These are phyloP conservation scores for Fusarium nisikadoi DNA, from an alignment of 2,329 filamentous ascomycete genomes.

Conservation along the genomic window DNA sequence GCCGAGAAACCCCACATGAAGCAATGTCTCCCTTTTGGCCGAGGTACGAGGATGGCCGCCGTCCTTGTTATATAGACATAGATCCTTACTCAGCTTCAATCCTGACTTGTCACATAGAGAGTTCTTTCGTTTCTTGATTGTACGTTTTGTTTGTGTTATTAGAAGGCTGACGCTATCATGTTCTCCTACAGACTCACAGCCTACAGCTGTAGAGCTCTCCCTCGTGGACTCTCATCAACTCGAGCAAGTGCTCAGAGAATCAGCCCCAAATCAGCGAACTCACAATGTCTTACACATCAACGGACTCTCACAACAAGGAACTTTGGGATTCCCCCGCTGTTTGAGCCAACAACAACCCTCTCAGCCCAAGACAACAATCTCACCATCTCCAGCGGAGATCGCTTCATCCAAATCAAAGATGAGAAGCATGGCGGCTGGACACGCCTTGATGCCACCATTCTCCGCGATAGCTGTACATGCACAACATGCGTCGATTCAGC, in stretches of 20 bases:
- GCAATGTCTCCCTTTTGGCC: conserved; percentile 39
- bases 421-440: conserved; percentile 34
- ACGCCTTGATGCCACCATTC: conserved; percentile 43
- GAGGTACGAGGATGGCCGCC: conserved; percentile 32
- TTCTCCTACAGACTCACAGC: conserved; percentile 14
- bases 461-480: conserved; percentile 68
- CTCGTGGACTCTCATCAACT: not conserved
- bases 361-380: conserved; percentile 17
- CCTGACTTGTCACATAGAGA: too few species aligned
- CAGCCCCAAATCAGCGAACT: not conserved
- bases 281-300: not conserved
- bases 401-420: conserved; percentile 44
- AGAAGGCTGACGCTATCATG: conserved; percentile 11
- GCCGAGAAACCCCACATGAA: conserved; percentile 41
- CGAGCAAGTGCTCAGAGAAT: conserved; percentile 37
- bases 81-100: not conserved
- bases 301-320: conserved; percentile 20
- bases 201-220: conserved; percentile 24
- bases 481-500: conserved; percentile 62
- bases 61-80: not conserved
- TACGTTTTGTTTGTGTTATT: not conserved
- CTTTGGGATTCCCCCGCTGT: conserved; percentile 13
- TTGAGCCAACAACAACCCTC: conserved; percentile 22
- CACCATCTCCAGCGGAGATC: conserved; percentile 42
- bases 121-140: not conserved